Conservation (phyloP, 352 stramenopile species). For the Plasmopara viticola region DNA sequence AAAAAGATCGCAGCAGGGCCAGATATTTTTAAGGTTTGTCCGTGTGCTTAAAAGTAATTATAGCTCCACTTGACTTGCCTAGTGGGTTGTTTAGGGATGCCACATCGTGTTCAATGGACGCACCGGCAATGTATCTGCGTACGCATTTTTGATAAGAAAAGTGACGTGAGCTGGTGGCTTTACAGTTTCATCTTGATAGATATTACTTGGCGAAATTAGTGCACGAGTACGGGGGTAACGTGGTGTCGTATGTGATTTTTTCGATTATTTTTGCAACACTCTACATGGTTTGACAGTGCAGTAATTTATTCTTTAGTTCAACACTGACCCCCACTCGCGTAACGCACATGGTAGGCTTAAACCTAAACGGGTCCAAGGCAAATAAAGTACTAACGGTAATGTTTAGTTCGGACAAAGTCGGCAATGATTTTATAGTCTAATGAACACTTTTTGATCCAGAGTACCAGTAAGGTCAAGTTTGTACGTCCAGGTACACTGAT, state of each 20-base stretch:
- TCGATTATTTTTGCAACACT: conserved; percentile 1
- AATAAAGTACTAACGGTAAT: conserved; percentile 65
- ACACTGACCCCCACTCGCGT: conserved; percentile 39
- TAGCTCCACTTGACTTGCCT: not conserved
- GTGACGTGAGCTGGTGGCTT: not conserved
- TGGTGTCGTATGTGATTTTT: conserved; percentile 36
- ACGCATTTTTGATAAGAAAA: conserved; percentile 9
- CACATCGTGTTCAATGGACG: conserved; percentile 75
- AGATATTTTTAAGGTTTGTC: conserved; percentile 50
- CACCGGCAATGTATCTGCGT: conserved; percentile 80
- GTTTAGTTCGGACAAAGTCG: not conserved
- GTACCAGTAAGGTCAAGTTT: conserved; percentile 51
- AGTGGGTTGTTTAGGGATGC: conserved; percentile 42
- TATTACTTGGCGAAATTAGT: conserved; percentile 81
- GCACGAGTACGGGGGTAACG: conserved; percentile 61
- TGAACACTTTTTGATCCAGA: conserved; percentile 21
- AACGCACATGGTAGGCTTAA: conserved; percentile 78
- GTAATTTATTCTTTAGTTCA: conserved; percentile 21
- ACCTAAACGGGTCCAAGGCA: conserved; percentile 68
- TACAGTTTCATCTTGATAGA: conserved; percentile 19
- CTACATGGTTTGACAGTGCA: conserved; percentile 4
- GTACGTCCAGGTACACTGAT: conserved; percentile 46
- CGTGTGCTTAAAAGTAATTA: not conserved
- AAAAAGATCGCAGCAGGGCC: conserved; percentile 10
- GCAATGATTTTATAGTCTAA: not conserved